Evolutionary conservation across 768 basidiomycete species (phyloP).

Genomic region (Rhodotorula paludigena): DNA sequence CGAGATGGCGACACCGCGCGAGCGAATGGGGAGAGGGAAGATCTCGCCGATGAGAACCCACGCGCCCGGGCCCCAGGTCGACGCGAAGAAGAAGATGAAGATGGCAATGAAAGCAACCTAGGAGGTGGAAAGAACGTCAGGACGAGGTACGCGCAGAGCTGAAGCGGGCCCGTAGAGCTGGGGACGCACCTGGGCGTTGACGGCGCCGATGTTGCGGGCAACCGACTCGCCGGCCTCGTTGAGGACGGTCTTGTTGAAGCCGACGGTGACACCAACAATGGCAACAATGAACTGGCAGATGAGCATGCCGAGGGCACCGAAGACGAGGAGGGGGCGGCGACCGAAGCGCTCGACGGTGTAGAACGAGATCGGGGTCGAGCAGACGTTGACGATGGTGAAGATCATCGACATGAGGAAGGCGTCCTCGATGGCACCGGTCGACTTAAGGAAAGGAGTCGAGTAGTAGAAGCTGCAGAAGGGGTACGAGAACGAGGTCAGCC

Average conservation of each 20-base stretch:
- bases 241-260: conserved; percentile 37
- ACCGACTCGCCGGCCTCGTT: conserved; percentile 51
- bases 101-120: conserved; percentile 47
- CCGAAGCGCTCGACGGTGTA: conserved; percentile 76
- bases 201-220: conserved; percentile 45
- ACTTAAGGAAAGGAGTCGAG: conserved; percentile 40
- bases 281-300: conserved; percentile 78
- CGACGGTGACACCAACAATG: conserved; percentile 57
- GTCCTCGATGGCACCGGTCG: conserved; percentile 39
- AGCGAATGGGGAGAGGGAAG: conserved; percentile 76
- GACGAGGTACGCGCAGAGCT: too few species aligned
- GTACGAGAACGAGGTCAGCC: not conserved
- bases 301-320: conserved; percentile 73
- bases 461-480: conserved; percentile 31
- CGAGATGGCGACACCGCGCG: conserved; percentile 75
- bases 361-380: conserved; percentile 73
- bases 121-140: not conserved
- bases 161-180: too few species aligned
- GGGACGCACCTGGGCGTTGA: conserved; percentile 56
- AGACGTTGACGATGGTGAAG: conserved; percentile 52
- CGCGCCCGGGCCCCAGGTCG: conserved; percentile 56
- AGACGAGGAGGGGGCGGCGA: conserved; percentile 60
- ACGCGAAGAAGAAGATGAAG: conserved; percentile 46
- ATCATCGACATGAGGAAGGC: conserved; percentile 40
- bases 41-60: conserved; percentile 64